Percentiles rank a stretch among this genome's conserved stretches.
Conservation (phyloP, 495 filamentous ascomycete genomes). For the Talaromyces nanjingensis region DNA sequence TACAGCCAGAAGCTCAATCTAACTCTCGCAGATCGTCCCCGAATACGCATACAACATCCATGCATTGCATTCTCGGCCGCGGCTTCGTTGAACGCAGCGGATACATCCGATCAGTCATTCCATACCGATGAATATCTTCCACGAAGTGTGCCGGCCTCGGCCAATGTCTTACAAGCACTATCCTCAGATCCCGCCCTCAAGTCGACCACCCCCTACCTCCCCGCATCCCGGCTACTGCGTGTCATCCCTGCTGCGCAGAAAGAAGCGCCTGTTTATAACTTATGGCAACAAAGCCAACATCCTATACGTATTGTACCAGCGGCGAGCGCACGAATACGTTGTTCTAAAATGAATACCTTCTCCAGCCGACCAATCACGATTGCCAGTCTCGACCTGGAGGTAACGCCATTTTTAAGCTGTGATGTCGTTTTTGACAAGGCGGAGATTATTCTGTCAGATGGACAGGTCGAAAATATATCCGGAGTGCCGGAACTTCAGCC, state of each 20-base stretch:
- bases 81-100: slow-evolving; percentile 56
- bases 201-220: slow-evolving; percentile 65
- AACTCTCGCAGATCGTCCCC: slow-evolving; percentile 48
- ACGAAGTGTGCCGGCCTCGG: slow-evolving; percentile 63
- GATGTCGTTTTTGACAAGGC: slow-evolving; percentile 64
- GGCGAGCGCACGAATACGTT: slow-evolving; percentile 77
- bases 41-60: slow-evolving; percentile 71
- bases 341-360: slow-evolving; percentile 62
- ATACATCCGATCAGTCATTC: slow-evolving; percentile 39
- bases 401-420: slow-evolving; percentile 73
- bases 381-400: slow-evolving; percentile 80
- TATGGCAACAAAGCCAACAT: slow-evolving; percentile 54
- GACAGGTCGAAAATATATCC: slow-evolving; percentile 61
- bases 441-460: slow-evolving; percentile 57
- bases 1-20: background rate
- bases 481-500: slow-evolving; percentile 48
- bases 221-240: slow-evolving; percentile 69
- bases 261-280: slow-evolving; percentile 54
- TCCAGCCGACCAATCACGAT: slow-evolving; percentile 61
- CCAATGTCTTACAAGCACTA: slow-evolving; percentile 78
- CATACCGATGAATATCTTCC: slow-evolving; percentile 69
- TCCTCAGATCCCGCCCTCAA: slow-evolving; percentile 58
- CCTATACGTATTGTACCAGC: slow-evolving; percentile 69
- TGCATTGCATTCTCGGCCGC: slow-evolving; percentile 69
- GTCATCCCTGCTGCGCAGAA: slow-evolving; percentile 60